These are phyloP conservation scores for Neonectria hederae DNA, from an alignment of 2,329 filamentous ascomycete genomes.

Conservation along the genomic window DNA sequence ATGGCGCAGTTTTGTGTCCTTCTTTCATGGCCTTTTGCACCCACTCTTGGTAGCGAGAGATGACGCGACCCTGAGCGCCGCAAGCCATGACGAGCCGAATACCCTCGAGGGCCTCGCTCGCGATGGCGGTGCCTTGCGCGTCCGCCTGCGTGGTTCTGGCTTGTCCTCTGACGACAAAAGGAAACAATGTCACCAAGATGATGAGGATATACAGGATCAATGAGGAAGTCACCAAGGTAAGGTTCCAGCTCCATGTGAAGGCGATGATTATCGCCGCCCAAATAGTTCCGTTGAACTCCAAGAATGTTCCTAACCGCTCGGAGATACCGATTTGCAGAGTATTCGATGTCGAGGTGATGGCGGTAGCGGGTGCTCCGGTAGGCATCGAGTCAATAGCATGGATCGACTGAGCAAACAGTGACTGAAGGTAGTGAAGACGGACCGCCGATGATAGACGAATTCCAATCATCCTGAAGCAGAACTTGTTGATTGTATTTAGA, in stretches of 20 bases:
- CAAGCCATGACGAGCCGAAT: conserved; percentile 56
- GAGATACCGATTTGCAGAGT: conserved; percentile 64
- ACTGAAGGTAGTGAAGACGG: conserved; percentile 60
- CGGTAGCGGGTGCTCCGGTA: conserved; percentile 59
- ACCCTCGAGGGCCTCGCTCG: conserved; percentile 54
- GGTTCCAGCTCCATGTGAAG: conserved; percentile 61
- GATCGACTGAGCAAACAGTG: conserved; percentile 61
- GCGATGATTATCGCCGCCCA: conserved; percentile 59
- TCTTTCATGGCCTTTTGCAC: conserved; percentile 48
- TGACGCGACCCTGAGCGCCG: conserved; percentile 52
- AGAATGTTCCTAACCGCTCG: conserved; percentile 57
- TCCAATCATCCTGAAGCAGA: conserved; percentile 57
- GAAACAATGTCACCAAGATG: conserved; percentile 42
- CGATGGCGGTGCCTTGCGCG: conserved; percentile 52
- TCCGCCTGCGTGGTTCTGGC: conserved; percentile 33
- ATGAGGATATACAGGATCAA: conserved; percentile 55
- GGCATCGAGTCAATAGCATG: conserved; percentile 61
- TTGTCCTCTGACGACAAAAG: conserved; percentile 33
- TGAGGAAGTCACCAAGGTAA: conserved; percentile 61
- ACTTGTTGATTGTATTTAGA: conserved; percentile 38
- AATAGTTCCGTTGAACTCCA: conserved; percentile 55
- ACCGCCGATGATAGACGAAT: conserved; percentile 61
- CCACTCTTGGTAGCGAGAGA: conserved; percentile 50
- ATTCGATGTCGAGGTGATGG: conserved; percentile 63
- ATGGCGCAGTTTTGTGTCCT: conserved; percentile 46